Conservation (phyloP, 176 grass and related monocot species). For the Phyllostachys edulis region DNA sequence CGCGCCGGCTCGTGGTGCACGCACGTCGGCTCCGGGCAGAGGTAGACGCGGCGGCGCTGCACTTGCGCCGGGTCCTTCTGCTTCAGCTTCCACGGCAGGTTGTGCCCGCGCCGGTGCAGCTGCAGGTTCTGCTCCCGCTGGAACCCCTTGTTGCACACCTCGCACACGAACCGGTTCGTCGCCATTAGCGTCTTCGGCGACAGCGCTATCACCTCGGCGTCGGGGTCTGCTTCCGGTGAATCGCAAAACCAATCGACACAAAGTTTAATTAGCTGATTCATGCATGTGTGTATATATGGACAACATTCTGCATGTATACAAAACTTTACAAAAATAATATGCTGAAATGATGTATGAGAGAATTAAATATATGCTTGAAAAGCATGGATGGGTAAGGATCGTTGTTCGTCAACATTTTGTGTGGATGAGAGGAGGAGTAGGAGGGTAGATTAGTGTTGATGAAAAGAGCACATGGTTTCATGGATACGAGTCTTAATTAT, state of each 20-base stretch:
- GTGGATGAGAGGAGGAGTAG: slow-evolving; percentile 27
- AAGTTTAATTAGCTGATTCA: not conserved
- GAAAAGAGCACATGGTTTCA: slow-evolving; percentile 21
- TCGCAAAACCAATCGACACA: not conserved
- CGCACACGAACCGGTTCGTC: slow-evolving; percentile 94
- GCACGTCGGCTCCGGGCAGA: slow-evolving; percentile 91
- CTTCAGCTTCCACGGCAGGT: slow-evolving; percentile 98
- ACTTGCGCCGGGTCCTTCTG: slow-evolving; percentile 77
- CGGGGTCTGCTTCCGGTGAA: slow-evolving; percentile 54
- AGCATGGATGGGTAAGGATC: not conserved
- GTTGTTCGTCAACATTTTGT: slow-evolving; percentile 13
- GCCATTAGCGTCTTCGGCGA: slow-evolving; percentile 93
- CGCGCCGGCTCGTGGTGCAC: slow-evolving; percentile 93
- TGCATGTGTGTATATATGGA: not conserved
- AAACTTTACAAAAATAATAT: not conserved
- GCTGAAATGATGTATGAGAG: not conserved
- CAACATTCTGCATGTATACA: not conserved
- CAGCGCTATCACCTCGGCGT: slow-evolving; percentile 94
- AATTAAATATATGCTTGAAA: not conserved
- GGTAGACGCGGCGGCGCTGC: slow-evolving; percentile 80
- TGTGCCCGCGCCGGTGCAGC: slow-evolving; percentile 94
- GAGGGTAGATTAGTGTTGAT: not conserved
- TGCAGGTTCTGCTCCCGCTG: slow-evolving; percentile 98
- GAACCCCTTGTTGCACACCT: slow-evolving; percentile 99
- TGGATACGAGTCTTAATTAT: slow-evolving; percentile 21